Percentiles rank a stretch among this genome's conserved stretches.
These are phyloP conservation scores for Macadamia tetraphylla DNA, from an alignment of 164 flowering plant species.

Conservation along the genomic window DNA sequence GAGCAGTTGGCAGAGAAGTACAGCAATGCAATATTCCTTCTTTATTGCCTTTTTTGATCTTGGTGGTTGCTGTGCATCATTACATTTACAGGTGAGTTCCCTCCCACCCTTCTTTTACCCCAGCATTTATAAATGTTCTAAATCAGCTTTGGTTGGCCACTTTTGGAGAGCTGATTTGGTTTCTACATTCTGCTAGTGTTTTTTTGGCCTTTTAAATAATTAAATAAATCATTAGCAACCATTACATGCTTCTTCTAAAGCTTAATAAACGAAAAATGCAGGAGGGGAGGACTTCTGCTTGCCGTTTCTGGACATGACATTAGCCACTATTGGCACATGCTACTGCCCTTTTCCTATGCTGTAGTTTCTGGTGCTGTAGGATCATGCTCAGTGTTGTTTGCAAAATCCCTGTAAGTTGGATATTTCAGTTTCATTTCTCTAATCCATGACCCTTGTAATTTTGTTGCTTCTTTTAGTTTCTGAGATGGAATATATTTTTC, in stretches of 20 bases:
- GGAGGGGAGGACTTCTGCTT: conserved; percentile 76
- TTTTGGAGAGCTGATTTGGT: background rate
- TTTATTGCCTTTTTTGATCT: conserved; percentile 67
- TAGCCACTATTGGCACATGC: conserved; percentile 72
- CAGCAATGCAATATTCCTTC: conserved; percentile 69
- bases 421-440: background rate
- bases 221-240: background rate
- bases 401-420: conserved; percentile 67
- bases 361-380: conserved; percentile 73
- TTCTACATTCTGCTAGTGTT: background rate
- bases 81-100: conserved; percentile 56
- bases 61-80: conserved; percentile 66
- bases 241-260: conserved; percentile 1
- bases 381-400: conserved; percentile 73
- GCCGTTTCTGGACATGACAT: conserved; percentile 60
- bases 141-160: background rate
- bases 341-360: conserved; percentile 73
- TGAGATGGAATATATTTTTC: background rate
- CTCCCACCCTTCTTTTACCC: no score
- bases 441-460: background rate
- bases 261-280: conserved; percentile 25
- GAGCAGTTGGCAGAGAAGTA: conserved; percentile 93
- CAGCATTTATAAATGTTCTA: background rate
- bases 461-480: background rate
- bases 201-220: background rate